These are phyloP conservation scores for Exsudoporus frostii DNA, from an alignment of 768 basidiomycete species.

Conservation along the genomic window DNA sequence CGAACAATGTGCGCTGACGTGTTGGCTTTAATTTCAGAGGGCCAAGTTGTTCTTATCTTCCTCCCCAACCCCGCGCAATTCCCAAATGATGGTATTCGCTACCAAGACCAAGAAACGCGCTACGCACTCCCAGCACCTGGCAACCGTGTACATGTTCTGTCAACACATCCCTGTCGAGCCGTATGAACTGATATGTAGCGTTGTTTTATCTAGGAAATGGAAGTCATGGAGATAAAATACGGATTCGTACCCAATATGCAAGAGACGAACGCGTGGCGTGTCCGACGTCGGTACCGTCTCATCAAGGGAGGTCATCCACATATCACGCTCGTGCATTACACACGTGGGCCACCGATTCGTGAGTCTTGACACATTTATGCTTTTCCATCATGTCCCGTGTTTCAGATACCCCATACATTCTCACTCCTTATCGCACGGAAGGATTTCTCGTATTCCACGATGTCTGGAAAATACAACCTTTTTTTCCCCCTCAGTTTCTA, in stretches of 20 bases:
- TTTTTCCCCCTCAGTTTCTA: not conserved
- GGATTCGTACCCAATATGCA: slow-evolving; percentile 70
- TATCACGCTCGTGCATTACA: slow-evolving; percentile 75
- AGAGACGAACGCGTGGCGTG: slow-evolving; percentile 63
- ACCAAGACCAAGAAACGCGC: slow-evolving; percentile 67
- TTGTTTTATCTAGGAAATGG: slow-evolving; percentile 56
- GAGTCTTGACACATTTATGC: slow-evolving; percentile 31
- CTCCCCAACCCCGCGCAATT: slow-evolving; percentile 56
- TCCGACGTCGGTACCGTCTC: slow-evolving; percentile 70
- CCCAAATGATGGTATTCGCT: slow-evolving; percentile 76
- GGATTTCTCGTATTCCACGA: not conserved
- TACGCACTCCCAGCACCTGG: slow-evolving; percentile 47
- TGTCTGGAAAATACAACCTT: not conserved
- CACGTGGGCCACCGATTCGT: slow-evolving; percentile 62
- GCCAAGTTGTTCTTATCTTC: slow-evolving; percentile 64
- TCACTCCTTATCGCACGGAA: slow-evolving; percentile 10
- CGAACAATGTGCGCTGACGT: not conserved
- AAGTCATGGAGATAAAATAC: slow-evolving; percentile 67
- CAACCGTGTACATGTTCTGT: slow-evolving; percentile 47
- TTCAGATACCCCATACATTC: slow-evolving; percentile 17
- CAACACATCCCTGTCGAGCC: not conserved
- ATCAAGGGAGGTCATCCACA: slow-evolving; percentile 69
- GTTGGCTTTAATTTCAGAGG: slow-evolving; percentile 42
- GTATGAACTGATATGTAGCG: not conserved
- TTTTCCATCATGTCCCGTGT: slow-evolving; percentile 8